A percentile compares a stretch with the other conserved stretches of the same genome.
Conservation (phyloP, 1,284 basidiomycete genomes). For the Paramarasmius palmivorus region DNA sequence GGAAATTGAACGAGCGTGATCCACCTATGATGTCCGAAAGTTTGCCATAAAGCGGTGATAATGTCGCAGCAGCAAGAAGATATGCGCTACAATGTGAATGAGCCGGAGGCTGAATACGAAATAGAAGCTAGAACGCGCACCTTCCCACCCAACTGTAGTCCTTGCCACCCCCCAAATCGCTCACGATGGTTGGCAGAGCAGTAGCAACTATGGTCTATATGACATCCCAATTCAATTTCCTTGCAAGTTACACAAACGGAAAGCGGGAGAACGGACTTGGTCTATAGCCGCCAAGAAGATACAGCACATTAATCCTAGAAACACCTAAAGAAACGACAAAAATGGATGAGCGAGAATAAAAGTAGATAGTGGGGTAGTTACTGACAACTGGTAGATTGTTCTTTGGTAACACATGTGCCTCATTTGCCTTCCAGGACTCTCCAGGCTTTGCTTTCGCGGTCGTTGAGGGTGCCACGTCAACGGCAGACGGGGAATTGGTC, state of each 20-base stretch:
- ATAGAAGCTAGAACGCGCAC: constrained; percentile 44
- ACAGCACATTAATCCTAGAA: constrained; percentile 53
- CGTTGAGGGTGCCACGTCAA: constrained; percentile 7
- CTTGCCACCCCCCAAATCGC: constrained; percentile 64
- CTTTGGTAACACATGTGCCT: constrained; percentile 53
- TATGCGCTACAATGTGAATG: constrained; percentile 53
- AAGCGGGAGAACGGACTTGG: constrained; percentile 38
- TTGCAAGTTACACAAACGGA: background rate
- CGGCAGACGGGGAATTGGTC: background rate
- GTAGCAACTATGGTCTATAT: constrained; percentile 74
- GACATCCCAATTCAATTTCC: constrained; percentile 2
- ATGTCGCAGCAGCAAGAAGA: constrained; percentile 67
- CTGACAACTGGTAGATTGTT: constrained; percentile 51
- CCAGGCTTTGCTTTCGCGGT: constrained; percentile 41
- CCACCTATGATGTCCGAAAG: constrained; percentile 32
- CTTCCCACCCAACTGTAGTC: constrained; percentile 79
- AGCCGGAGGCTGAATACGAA: background rate
- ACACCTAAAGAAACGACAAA: constrained; percentile 38
- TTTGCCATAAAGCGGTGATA: constrained; percentile 77
- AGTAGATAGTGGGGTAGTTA: constrained; percentile 4
- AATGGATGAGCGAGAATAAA: background rate
- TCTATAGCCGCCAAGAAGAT: constrained; percentile 62
- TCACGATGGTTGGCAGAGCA: constrained; percentile 79
- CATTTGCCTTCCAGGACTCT: constrained; percentile 52
- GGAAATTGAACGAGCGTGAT: background rate